Evolutionary conservation across 2,329 filamentous ascomycete species (phyloP), one percentile per base, ranked within the genome.

Genomic region (Botrytis paeoniae): DNA sequence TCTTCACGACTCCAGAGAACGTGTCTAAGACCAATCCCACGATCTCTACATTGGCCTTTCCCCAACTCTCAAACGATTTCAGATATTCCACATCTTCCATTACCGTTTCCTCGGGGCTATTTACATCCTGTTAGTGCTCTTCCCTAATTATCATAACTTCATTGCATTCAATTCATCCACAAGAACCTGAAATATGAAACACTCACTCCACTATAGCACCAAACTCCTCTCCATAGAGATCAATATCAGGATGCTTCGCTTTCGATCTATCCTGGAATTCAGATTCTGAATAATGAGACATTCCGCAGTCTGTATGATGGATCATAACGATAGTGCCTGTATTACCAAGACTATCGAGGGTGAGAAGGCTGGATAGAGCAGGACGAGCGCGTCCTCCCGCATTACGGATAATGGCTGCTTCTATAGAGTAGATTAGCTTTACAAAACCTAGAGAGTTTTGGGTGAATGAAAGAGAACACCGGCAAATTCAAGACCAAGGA

Each of bases 261-360:
- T 75, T 74, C 4, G 63, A 66, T 20, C 29, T 72, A 1, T 61
- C 54, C 1, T 61, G 60, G 16, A 77, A 75, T 7, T 37, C 61
- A 22, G 66, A 57, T 35, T 76, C 74, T 29, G 61, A 69, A 2
- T 39, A 69, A 45, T 74, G 69, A 20, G 29, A 75, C 72, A 74
- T 75, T 14, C 71, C 75, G 48, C 75, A 76, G 57, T 75, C 73
- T 22, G 66, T 75, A 41, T 76, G 75, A 59, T 77, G 75, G 37
- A 76, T 71, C 5, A 77, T 71, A 41, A 75, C 51, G 0, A 77
- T 72, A 3, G 73, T 74, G 1, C 69, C 71, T 1, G 69, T 43
- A 32, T 35, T 45, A 10, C 54, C 73, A 4, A 77, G 32, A 7
- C 68, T 63, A 3, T 76, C 71, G 0, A 75, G 66, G 25, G 66